phyloP scores from a whole-genome alignment of 257 asterid species.

The Fraxinus cuspidata region DNA sequence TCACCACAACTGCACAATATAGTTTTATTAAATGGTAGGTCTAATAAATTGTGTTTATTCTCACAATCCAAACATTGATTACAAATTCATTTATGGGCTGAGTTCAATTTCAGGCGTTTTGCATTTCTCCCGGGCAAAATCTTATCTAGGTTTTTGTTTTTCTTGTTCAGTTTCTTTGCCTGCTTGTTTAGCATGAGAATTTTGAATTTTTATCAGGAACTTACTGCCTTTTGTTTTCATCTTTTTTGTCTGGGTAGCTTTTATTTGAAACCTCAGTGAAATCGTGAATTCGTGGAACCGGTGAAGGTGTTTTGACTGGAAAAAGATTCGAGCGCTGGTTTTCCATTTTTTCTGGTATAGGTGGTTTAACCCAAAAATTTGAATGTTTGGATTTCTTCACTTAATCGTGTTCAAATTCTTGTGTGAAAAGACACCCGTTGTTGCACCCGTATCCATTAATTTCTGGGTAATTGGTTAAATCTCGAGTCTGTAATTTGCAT shows the following conservation, averaged over 20 bases:
- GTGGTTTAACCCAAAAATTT: background rate
- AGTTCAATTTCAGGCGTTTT: no score
- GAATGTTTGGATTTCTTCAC: background rate
- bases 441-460: background rate
- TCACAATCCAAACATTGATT: no score
- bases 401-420: background rate
- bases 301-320: background rate
- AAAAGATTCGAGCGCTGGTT: background rate
- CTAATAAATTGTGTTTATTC: no score
- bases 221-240: no score
- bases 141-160: no score
- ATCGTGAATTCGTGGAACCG: background rate
- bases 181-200: no score
- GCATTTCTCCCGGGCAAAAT: no score
- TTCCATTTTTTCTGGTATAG: background rate
- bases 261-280: background rate
- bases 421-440: background rate
- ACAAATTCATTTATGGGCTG: no score
- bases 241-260: constrained; percentile 5
- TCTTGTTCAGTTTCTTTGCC: no score
- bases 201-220: no score
- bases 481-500: background rate
- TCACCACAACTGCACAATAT: no score
- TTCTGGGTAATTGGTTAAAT: background rate
- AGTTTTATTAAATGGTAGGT: no score